A percentile compares a stretch with the other conserved stretches of the same genome.
Evolutionary conservation across 305 asterid species (phyloP).

Genomic region (Fraxinus latifolia): DNA sequence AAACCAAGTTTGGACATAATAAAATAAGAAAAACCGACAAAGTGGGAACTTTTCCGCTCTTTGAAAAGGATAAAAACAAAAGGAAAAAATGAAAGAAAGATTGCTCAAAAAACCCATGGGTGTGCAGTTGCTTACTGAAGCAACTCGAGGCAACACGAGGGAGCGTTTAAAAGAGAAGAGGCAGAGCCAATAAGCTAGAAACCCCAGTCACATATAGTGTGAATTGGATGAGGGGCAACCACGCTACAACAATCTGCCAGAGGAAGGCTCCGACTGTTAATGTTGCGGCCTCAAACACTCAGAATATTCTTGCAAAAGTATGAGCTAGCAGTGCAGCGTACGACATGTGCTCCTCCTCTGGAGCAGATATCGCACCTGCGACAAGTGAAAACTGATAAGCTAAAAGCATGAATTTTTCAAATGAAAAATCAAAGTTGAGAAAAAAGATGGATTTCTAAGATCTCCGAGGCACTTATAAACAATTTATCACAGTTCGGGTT

Average conservation of each 20-base stretch:
- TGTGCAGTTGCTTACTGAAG: conserved; percentile 95
- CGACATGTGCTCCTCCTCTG: conserved; percentile 99
- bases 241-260: conserved; percentile 75
- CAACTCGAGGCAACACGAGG: conserved; percentile 88
- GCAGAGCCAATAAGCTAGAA: conserved; percentile 82
- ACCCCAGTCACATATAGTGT: conserved; percentile 79
- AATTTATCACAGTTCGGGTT: conserved; percentile 11
- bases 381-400: conserved; percentile 83
- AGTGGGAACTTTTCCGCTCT: conserved; percentile 6
- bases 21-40: conserved; percentile 24
- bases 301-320: conserved; percentile 69
- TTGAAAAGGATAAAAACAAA: conserved; percentile 20
- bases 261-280: conserved; percentile 89
- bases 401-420: conserved; percentile 39
- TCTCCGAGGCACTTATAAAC: conserved; percentile 8
- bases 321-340: conserved; percentile 98
- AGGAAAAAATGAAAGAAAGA: conserved; percentile 17
- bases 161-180: conserved; percentile 78
- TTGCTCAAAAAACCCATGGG: conserved; percentile 56
- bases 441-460: conserved; percentile 16
- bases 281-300: conserved; percentile 93
- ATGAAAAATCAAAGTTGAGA: conserved; percentile 25
- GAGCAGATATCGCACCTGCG: conserved; percentile 99
- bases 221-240: conserved; percentile 69
- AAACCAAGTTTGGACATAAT: conserved; percentile 20